Percentiles rank a stretch among this genome's conserved stretches.
Conservation (phyloP, 768 basidiomycete genomes). For the Pholiota microspora region DNA sequence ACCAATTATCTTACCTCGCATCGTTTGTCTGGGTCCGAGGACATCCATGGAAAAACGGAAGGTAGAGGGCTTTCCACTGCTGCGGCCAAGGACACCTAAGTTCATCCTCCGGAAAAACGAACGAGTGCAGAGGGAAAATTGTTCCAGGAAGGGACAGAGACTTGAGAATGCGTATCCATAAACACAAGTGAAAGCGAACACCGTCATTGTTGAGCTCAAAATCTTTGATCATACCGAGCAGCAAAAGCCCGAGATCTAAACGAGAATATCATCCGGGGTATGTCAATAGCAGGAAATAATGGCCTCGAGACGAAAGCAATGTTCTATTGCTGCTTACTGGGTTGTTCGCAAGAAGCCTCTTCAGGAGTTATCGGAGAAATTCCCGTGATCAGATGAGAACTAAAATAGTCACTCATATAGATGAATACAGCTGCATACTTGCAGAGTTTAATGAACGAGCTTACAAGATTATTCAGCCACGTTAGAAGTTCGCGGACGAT, state of each 20-base stretch:
- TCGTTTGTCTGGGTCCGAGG: too few relatives aligned
- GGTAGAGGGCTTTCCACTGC: conserved; percentile 1
- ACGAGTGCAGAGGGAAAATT: conserved; percentile 13
- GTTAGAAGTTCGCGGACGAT: not conserved
- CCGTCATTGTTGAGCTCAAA: not conserved
- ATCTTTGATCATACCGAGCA: conserved; percentile 1
- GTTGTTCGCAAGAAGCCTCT: conserved; percentile 1
- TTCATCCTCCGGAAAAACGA: conserved; percentile 10
- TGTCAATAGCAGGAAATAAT: not conserved
- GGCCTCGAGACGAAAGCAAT: not conserved
- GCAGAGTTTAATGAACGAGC: not conserved
- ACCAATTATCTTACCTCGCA: too few relatives aligned
- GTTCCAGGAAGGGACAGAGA: conserved; percentile 14
- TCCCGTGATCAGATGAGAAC: conserved; percentile 7
- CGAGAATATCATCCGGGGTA: conserved; percentile 7
- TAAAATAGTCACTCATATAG: not conserved
- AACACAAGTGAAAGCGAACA: not conserved
- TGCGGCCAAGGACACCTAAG: conserved; percentile 2
- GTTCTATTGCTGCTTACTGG: not conserved
- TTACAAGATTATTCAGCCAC: not conserved
- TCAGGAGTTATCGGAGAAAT: conserved; percentile 10
- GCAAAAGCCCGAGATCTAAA: conserved; percentile 7
- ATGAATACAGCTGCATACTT: not conserved
- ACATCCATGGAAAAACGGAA: conserved; percentile 7
- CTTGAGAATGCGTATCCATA: conserved; percentile 2